A percentile compares a stretch with the other conserved stretches of the same genome.
Conservation (phyloP, 352 stramenopile species). For the Globisporangium okanoganense region DNA sequence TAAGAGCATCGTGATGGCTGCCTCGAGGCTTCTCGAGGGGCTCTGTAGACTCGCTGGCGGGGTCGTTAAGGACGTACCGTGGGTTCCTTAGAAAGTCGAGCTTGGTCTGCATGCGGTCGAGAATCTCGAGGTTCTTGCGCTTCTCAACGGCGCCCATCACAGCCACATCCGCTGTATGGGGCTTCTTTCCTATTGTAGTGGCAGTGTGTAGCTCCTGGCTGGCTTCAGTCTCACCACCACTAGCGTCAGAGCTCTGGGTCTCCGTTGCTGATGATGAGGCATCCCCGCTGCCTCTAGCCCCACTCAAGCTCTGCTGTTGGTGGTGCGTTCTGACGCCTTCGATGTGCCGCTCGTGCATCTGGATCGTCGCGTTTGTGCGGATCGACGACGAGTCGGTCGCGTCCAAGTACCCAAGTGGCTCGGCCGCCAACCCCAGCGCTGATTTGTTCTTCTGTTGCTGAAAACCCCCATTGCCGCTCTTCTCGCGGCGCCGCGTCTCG, state of each 20-base stretch:
- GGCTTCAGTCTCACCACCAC: background rate
- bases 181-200: background rate
- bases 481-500: conserved; percentile 31
- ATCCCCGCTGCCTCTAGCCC: too few species aligned
- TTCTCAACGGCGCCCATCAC: conserved; percentile 50
- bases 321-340: conserved; percentile 31
- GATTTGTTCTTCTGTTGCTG: conserved; percentile 5
- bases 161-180: background rate
- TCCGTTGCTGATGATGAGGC: background rate
- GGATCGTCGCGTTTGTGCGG: conserved; percentile 48
- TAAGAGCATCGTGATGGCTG: background rate
- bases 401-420: conserved; percentile 49
- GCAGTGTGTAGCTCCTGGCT: background rate
- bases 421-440: conserved; percentile 17
- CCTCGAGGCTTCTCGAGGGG: background rate
- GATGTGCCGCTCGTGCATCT: conserved; percentile 39
- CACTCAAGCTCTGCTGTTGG: background rate
- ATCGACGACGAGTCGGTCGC: conserved; percentile 41
- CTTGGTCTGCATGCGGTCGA: conserved; percentile 75
- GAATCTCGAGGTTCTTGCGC: conserved; percentile 61
- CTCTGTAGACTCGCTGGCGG: background rate
- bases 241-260: background rate
- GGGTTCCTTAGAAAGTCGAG: conserved; percentile 73
- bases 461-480: conserved; percentile 39
- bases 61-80: conserved; percentile 23